Evolutionary conservation across 2,329 filamentous ascomycete species (phyloP).

Genomic region (Rhexocercosporidium sp.): DNA sequence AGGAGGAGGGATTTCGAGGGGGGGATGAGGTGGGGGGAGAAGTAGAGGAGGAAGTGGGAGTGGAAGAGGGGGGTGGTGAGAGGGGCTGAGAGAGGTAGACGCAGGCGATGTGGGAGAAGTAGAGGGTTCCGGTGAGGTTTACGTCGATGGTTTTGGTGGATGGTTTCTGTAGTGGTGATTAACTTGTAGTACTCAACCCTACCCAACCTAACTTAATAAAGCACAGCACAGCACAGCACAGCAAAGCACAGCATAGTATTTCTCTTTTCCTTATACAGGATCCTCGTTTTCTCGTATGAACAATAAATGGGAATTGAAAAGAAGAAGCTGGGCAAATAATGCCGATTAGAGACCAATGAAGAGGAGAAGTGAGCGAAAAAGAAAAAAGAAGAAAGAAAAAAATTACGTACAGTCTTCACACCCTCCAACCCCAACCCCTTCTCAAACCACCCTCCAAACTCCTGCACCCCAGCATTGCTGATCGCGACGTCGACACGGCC

Average conservation of each 20-base stretch:
- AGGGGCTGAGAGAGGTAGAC: constrained; percentile 23
- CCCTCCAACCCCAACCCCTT: constrained; percentile 9
- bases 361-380: neutral
- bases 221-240: no score
- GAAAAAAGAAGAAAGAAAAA: neutral
- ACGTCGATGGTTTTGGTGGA: constrained; percentile 46
- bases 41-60: constrained; percentile 27
- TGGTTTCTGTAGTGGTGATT: no score
- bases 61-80: constrained; percentile 26
- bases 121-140: constrained; percentile 26
- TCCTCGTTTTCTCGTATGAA: no score
- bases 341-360: no score
- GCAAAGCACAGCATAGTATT: no score
- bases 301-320: no score
- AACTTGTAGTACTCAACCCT: no score
- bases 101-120: constrained; percentile 28
- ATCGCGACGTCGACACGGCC: constrained; percentile 29
- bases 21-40: constrained; percentile 2
- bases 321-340: no score
- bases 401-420: constrained; percentile 40
- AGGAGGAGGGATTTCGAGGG: constrained; percentile 33
- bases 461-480: constrained; percentile 58
- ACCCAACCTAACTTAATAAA: no score
- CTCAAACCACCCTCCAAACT: constrained; percentile 46
- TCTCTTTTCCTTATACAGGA: no score